A percentile compares a stretch with the other conserved stretches of the same genome.
Evolutionary conservation across 208 protist species (phyloP).

Genomic region (Tritrichomonas foetus): DNA sequence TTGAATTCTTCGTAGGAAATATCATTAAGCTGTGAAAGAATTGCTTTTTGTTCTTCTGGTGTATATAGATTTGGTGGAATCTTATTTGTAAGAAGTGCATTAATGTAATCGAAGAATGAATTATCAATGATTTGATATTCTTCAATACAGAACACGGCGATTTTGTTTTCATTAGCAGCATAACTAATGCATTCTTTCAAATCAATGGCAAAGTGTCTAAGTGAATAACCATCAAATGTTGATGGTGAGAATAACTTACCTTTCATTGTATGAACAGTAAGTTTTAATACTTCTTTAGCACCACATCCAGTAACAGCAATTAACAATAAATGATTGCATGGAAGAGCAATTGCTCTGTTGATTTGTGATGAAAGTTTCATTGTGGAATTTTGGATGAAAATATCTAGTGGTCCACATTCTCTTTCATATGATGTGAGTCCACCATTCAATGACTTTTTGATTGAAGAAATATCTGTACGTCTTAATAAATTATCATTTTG

Average conservation of each 20-base stretch:
- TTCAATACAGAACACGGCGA: neutral
- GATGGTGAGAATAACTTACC: neutral
- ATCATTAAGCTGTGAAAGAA: neutral
- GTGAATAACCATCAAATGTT: constrained; percentile 20
- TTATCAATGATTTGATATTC: neutral
- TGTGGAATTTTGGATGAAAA: neutral
- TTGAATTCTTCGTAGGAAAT: constrained; percentile 25
- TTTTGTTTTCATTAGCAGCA: neutral
- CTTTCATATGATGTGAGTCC: neutral
- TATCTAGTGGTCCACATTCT: neutral
- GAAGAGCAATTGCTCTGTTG: neutral
- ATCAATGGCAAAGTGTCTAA: neutral
- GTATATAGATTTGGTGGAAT: neutral
- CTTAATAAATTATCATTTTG: neutral
- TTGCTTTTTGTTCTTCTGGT: neutral
- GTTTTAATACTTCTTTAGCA: neutral
- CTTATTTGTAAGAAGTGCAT: neutral
- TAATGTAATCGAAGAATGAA: constrained; percentile 1
- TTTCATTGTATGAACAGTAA: neutral
- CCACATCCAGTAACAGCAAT: neutral
- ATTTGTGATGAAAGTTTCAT: neutral
- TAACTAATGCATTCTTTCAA: neutral
- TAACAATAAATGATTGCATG: neutral
- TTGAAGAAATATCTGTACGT: neutral
- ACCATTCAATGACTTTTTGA: neutral